Percentiles rank a stretch among this genome's conserved stretches.
Evolutionary conservation across 371 early-diverging fungal species (phyloP).

Genomic region (Mortierella sp.): DNA sequence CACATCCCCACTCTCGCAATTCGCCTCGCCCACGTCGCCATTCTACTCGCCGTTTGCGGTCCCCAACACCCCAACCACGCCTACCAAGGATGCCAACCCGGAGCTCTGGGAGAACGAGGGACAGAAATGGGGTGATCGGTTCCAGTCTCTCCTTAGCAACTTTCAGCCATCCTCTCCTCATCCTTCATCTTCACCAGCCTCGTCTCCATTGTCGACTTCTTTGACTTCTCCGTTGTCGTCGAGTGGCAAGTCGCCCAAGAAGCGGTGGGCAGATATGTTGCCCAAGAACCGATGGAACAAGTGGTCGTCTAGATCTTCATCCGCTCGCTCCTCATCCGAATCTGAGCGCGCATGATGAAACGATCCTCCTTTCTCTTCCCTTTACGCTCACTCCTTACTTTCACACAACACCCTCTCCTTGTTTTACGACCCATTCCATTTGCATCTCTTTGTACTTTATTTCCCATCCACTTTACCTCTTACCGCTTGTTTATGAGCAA

Average conservation of each 20-base stretch:
- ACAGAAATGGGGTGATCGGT: constrained; percentile 51
- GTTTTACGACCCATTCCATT: background rate
- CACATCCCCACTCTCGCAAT: background rate
- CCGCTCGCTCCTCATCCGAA: background rate
- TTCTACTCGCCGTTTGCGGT: background rate
- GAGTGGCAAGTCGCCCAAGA: constrained; percentile 34
- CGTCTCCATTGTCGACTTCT: background rate
- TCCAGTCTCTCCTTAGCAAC: constrained; percentile 37
- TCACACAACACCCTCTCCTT: too few relatives aligned
- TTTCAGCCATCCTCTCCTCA: constrained; percentile 25
- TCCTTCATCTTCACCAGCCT: background rate
- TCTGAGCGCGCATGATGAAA: background rate
- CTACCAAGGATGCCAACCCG: constrained; percentile 34
- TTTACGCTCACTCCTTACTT: background rate
- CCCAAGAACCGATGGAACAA: constrained; percentile 46
- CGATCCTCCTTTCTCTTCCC: background rate
- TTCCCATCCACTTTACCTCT: background rate
- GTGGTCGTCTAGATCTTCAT: constrained; percentile 9
- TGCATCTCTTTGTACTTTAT: background rate
- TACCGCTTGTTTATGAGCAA: background rate
- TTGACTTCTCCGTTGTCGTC: constrained; percentile 1
- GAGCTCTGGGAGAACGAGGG: constrained; percentile 36
- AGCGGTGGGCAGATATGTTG: constrained; percentile 26
- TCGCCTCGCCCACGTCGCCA: constrained; percentile 7
- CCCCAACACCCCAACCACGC: background rate